phyloP scores from a whole-genome alignment of 1,284 basidiomycete genomes.

The Heterobasidion parviporum region DNA sequence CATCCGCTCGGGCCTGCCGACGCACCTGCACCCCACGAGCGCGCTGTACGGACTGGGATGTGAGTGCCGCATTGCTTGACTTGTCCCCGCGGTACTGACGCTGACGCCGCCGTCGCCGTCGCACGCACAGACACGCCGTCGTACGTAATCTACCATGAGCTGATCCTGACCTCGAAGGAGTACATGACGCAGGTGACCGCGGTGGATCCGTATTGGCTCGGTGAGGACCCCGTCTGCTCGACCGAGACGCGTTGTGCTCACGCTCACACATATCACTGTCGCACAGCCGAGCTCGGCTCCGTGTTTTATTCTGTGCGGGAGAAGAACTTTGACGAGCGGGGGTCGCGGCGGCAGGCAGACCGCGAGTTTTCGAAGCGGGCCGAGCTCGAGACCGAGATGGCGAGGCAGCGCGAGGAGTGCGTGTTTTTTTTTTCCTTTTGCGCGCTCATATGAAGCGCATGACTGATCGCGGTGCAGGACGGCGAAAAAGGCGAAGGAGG shows the following conservation, averaged over 20 bases:
- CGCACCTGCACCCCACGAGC: slow-evolving; percentile 93
- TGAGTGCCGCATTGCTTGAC: slow-evolving; percentile 29
- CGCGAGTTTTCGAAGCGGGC: slow-evolving; percentile 86
- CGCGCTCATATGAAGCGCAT: background rate
- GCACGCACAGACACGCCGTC: slow-evolving; percentile 75
- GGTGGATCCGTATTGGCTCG: slow-evolving; percentile 93
- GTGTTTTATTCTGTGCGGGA: slow-evolving; percentile 95
- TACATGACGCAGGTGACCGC: slow-evolving; percentile 98
- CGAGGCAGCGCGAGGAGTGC: slow-evolving; percentile 78
- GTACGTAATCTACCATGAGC: slow-evolving; percentile 95
- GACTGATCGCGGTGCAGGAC: slow-evolving; percentile 30
- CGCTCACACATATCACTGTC: background rate
- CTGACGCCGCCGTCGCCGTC: background rate
- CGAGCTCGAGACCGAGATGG: slow-evolving; percentile 87
- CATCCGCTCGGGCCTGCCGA: slow-evolving; percentile 89
- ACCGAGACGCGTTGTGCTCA: slow-evolving; percentile 4
- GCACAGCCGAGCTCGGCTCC: slow-evolving; percentile 79
- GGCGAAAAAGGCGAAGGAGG: slow-evolving; percentile 59
- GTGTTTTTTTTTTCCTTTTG: slow-evolving; percentile 21
- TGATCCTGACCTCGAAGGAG: slow-evolving; percentile 90
- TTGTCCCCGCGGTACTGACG: too few relatives aligned
- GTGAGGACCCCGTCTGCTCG: slow-evolving; percentile 27
- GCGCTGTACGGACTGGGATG: slow-evolving; percentile 95
- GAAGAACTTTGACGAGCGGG: slow-evolving; percentile 87
- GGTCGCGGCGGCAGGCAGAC: slow-evolving; percentile 66